A percentile compares a stretch with the other conserved stretches of the same genome.
phyloP scores from a whole-genome alignment of 164 flowering plant genomes.

The Magnolia kwangsiensis region DNA sequence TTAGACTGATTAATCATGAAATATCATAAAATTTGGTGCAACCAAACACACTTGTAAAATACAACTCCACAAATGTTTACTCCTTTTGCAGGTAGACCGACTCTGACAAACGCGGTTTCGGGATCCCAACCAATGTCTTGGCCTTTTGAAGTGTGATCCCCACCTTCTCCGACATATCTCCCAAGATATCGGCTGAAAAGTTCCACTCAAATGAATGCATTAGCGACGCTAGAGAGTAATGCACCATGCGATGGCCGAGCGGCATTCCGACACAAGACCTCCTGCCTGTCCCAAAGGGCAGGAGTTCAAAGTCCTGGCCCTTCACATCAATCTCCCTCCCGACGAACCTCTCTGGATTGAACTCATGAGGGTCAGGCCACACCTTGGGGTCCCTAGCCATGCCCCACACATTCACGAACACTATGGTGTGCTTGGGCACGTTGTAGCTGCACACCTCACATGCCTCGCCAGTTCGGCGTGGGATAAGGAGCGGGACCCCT shows the following conservation, averaged over 20 bases:
- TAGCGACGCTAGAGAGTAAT: constrained; percentile 25
- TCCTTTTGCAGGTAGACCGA: neutral
- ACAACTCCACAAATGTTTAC: neutral
- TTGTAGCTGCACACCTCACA: constrained; percentile 25
- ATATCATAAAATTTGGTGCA: neutral
- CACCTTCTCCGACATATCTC: constrained; percentile 29
- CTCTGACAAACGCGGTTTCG: constrained; percentile 23
- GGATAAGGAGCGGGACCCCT: constrained; percentile 28
- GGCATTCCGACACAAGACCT: constrained; percentile 36
- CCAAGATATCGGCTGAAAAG: constrained; percentile 11
- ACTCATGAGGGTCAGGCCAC: constrained; percentile 30
- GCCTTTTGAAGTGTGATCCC: constrained; percentile 30
- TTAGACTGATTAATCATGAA: too few species aligned
- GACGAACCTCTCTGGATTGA: constrained; percentile 33
- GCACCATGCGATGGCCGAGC: constrained; percentile 32
- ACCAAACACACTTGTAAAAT: neutral
- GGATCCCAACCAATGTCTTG: constrained; percentile 23
- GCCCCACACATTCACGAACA: constrained; percentile 33
- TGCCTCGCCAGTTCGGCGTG: constrained; percentile 27
- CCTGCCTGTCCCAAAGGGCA: constrained; percentile 41
- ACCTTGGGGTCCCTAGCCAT: constrained; percentile 29
- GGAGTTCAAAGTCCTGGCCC: constrained; percentile 34
- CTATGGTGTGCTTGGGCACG: constrained; percentile 29
- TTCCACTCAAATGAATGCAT: constrained; percentile 38
- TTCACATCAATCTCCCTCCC: constrained; percentile 26